These are phyloP conservation scores for Xylariaceae sp. DNA, from an alignment of 2,329 filamentous ascomycete genomes.

Conservation along the genomic window DNA sequence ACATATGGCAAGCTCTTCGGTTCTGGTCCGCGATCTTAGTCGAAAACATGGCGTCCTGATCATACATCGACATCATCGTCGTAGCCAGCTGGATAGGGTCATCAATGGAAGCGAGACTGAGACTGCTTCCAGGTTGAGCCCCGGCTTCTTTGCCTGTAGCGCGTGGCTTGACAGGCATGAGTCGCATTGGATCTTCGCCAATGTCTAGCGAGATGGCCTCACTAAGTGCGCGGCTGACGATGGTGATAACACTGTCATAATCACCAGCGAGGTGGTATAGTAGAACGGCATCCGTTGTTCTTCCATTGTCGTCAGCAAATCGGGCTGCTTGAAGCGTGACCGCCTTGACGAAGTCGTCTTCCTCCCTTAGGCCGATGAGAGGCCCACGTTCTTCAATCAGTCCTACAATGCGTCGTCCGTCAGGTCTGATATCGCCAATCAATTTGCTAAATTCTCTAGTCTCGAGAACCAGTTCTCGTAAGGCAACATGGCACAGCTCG, in stretches of 20 bases:
- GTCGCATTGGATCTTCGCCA: constrained; percentile 71
- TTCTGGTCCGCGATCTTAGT: constrained; percentile 55
- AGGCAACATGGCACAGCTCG: constrained; percentile 82
- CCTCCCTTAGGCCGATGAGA: constrained; percentile 74
- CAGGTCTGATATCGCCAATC: constrained; percentile 82
- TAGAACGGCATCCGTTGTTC: constrained; percentile 88
- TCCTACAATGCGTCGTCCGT: constrained; percentile 81
- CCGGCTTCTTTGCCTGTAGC: constrained; percentile 38
- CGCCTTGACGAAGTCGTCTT: constrained; percentile 82
- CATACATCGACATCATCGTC: constrained; percentile 62
- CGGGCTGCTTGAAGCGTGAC: constrained; percentile 90
- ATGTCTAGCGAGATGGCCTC: constrained; percentile 85
- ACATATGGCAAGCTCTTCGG: constrained; percentile 51
- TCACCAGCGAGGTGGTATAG: constrained; percentile 93
- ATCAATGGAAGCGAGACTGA: constrained; percentile 58
- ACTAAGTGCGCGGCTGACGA: constrained; percentile 85
- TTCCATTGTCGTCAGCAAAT: constrained; percentile 89
- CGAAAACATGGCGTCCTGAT: constrained; percentile 58
- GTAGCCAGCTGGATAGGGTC: constrained; percentile 57
- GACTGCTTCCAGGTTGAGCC: constrained; percentile 48
- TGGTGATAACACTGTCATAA: constrained; percentile 88
- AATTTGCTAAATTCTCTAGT: constrained; percentile 92
- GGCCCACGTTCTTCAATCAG: constrained; percentile 80
- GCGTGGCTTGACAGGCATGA: constrained; percentile 77
- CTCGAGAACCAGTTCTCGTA: constrained; percentile 93